Percentiles rank a stretch among this genome's conserved stretches.
phyloP scores from a whole-genome alignment of 306 rosid species.

The Acacia acuminata region DNA sequence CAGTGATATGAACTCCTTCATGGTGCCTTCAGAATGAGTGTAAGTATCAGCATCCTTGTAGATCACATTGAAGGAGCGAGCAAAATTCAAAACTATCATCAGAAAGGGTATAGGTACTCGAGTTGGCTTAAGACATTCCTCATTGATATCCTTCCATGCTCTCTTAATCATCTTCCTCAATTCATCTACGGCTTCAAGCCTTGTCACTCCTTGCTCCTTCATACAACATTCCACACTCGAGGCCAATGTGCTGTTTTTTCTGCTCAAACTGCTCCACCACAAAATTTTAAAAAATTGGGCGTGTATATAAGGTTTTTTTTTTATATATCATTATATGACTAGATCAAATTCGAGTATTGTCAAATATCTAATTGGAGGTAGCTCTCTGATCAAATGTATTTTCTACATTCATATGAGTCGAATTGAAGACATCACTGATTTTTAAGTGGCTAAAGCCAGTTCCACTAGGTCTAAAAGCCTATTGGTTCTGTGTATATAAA shows the following conservation, averaged over 20 bases:
- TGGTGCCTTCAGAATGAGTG: not conserved
- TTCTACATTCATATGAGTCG: too few relatives aligned
- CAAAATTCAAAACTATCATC: not conserved
- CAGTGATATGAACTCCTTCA: not conserved
- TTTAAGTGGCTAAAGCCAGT: too few relatives aligned
- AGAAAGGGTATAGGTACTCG: not conserved
- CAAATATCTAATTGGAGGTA: too few relatives aligned
- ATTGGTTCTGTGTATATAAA: too few relatives aligned
- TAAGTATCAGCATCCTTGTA: slow-evolving; percentile 9
- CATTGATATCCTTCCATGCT: slow-evolving; percentile 13
- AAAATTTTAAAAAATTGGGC: too few relatives aligned
- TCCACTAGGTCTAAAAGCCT: too few relatives aligned
- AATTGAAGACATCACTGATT: too few relatives aligned
- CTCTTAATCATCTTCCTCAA: not conserved
- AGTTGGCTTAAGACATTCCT: not conserved
- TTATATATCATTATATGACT: too few relatives aligned
- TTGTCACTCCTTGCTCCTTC: not conserved
- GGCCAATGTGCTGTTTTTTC: not conserved
- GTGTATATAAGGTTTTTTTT: too few relatives aligned
- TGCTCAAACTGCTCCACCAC: slow-evolving; percentile 1
- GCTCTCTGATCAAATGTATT: too few relatives aligned
- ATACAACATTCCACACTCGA: slow-evolving; percentile 29
- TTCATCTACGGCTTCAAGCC: slow-evolving; percentile 10
- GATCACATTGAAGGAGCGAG: not conserved
- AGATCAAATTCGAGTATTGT: too few relatives aligned